These are phyloP conservation scores for Suillus plorans DNA, from an alignment of 768 basidiomycete genomes.

Conservation along the genomic window DNA sequence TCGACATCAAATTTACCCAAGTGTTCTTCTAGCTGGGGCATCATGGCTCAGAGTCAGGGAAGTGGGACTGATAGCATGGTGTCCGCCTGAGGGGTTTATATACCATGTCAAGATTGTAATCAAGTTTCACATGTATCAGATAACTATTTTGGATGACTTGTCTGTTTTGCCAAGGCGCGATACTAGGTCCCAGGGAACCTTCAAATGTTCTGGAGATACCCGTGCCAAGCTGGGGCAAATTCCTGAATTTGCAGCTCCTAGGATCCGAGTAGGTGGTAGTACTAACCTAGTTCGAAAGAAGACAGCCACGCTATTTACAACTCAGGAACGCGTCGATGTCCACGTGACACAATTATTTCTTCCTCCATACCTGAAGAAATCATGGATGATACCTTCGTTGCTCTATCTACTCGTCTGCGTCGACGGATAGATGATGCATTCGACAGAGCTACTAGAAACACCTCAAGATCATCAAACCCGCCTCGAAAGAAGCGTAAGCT, in stretches of 20 bases:
- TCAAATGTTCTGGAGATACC: not conserved
- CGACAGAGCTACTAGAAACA: constrained; percentile 26
- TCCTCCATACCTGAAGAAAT: not conserved
- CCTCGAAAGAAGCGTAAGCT: constrained; percentile 3
- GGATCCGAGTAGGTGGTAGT: too few species aligned
- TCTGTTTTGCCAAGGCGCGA: not conserved
- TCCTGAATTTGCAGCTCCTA: not conserved
- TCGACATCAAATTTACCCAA: not conserved
- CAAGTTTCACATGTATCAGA: not conserved
- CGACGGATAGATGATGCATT: constrained; percentile 55
- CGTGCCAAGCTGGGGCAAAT: not conserved
- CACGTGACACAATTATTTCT: not conserved
- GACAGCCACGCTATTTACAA: too few species aligned
- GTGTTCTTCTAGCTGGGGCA: not conserved
- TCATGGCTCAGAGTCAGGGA: not conserved
- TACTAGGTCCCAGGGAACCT: not conserved
- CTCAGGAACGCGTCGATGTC: not conserved
- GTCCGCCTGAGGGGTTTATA: not conserved
- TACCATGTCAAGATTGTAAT: not conserved
- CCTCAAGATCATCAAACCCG: not conserved
- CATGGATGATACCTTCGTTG: constrained; percentile 32
- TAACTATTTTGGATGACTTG: not conserved
- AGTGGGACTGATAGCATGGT: not conserved
- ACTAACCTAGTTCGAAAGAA: too few species aligned
- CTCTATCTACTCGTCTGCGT: constrained; percentile 43